Evolutionary conservation across 2,329 filamentous ascomycete genomes (phyloP), one percentile per base, ranked within the genome.

Genomic region (Botryotinia globosa): DNA sequence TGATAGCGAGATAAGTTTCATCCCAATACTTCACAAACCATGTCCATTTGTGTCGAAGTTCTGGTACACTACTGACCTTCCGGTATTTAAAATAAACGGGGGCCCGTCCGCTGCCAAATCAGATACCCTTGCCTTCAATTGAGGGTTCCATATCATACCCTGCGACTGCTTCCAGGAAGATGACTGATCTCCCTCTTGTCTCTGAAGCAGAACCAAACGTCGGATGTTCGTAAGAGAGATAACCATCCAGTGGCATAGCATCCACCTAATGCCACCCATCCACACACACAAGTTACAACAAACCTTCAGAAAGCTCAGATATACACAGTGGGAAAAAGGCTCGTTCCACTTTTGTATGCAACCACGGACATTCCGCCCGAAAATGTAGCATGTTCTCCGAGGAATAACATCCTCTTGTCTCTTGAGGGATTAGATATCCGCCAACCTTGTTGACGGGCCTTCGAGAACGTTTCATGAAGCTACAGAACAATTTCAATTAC

Each of bases 381-480:
- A 56, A 68, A 37, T 10, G n/a, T 32, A 68, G 32, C 65, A 32
- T 42, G 48, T 16, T 56, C 48, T 56, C 65, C 65, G 65, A 67
- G 14, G 4, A 42, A 39, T n/a, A 51, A 12, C 39, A 39, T 29
- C 4, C 25, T 54, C 48, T 29, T 37, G 32, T 64, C 61, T 64
- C 29, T 64, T 32, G 64, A 54, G 32, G 63, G 32, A 29, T 18
- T 12, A 18, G 20, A 48, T 69, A 73, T 73, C 73, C 76, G 73
- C 48, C 66, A 73, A 74, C 75, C 76, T 73, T 76, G 77, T 72
- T 74, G 74, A 77, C 73, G 75, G 77, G 70, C 69, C 78, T 79
- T 79, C 78, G 73, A 74, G 78, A 79, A 79, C 68, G 78, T 79
- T 79, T 79, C 77, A 77, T 34, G 42, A 61, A 63, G 48, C 65